Evolutionary conservation across 345 rosid species (phyloP), one percentile per base, ranked within the genome.

Genomic region (Kandelia obovata): DNA sequence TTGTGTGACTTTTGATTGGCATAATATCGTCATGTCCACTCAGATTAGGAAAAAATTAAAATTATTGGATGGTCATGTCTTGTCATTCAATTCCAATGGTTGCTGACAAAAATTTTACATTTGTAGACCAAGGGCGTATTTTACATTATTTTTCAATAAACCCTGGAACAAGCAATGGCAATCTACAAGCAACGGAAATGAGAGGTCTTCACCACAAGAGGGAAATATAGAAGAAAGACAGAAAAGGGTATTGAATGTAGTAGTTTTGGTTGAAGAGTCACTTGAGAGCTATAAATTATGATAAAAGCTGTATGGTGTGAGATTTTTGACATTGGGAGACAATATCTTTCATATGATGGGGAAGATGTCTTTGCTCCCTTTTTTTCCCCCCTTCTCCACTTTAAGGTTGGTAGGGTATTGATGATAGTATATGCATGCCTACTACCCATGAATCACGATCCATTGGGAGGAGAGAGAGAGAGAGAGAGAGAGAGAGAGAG

Each of bases 311-410:
- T 1, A 6, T 31, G 66, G 53, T 53, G 61, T 62, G 75, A 31
- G 68, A 77, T 67, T 68, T 73, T 53, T 75, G 79, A 74, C 53
- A 66, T 52, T 65, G 85, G 87, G 84, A 64, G 89, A 87, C 89
- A 87, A 72, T 65, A 79, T 81, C 82, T 83, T 78, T 78, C 75
- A 64, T 65, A 46, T 77, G 23, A 73, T 58, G 70, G 72, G 39
- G 61, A 79, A 56, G 69, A 56, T 77, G 74, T 65, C 67, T 82
- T 72, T 57, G 60, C 53, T 53, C 28, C 28, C 23, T 47, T 39
- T 46, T 25, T 6, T 56, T 13, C 13, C 8, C 17, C 49, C 11
- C 56, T 67, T 35, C 62, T 64, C 62, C 49, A 20, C 73, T 78
- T 79, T 75, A 70, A 73, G 75, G 79, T 76, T 80, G 75, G 77